These are phyloP conservation scores for Alternaria conjuncta DNA, from an alignment of 2,329 filamentous ascomycete species.

Conservation along the genomic window DNA sequence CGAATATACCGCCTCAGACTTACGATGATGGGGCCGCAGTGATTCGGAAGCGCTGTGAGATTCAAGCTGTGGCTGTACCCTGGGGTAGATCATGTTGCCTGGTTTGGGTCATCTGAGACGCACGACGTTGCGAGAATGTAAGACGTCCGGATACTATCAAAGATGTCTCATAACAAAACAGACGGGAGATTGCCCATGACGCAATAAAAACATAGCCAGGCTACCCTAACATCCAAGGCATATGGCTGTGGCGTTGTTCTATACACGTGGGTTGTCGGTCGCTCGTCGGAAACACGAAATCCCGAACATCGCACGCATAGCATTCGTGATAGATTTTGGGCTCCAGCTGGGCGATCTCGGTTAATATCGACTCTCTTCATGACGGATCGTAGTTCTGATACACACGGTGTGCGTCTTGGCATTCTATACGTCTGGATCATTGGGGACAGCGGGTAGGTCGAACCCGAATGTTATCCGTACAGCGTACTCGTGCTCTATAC, in stretches of 20 bases:
- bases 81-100: constrained; percentile 12
- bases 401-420: background rate
- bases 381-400: background rate
- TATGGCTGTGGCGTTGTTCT: background rate
- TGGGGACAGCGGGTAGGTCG: background rate
- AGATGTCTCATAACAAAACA: constrained; percentile 11
- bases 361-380: background rate
- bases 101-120: constrained; percentile 28
- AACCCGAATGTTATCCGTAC: background rate
- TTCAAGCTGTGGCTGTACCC: constrained; percentile 31
- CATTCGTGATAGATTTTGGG: background rate
- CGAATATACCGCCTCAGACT: background rate
- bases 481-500: background rate
- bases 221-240: background rate
- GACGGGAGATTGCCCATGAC: background rate
- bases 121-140: constrained; percentile 25
- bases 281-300: constrained; percentile 4
- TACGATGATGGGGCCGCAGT: constrained; percentile 12
- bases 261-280: background rate
- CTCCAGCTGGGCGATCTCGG: background rate
- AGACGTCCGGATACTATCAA: constrained; percentile 24
- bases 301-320: background rate
- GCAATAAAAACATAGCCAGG: background rate
- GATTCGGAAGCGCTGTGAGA: constrained; percentile 19
- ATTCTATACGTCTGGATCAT: background rate